A percentile compares a stretch with the other conserved stretches of the same genome.
Evolutionary conservation across 331 rosid species (phyloP).

Genomic region (Rhamnella rubrinervis): DNA sequence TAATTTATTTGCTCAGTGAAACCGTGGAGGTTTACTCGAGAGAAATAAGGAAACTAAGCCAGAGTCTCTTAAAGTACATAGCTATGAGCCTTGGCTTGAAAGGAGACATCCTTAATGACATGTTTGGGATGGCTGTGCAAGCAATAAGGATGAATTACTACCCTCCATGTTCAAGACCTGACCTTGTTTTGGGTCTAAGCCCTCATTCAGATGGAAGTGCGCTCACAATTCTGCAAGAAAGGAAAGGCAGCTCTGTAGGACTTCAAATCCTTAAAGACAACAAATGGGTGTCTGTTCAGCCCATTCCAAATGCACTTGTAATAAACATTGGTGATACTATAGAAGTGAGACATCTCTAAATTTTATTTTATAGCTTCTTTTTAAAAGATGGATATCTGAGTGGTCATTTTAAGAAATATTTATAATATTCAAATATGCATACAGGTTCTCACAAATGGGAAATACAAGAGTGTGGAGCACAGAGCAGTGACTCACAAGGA

Average conservation of each 20-base stretch:
- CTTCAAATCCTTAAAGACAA: slow-evolving; percentile 78
- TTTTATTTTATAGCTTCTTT: not conserved
- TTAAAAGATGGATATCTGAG: not conserved
- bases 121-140: slow-evolving; percentile 88
- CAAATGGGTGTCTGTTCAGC: slow-evolving; percentile 76
- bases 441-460: slow-evolving; percentile 95
- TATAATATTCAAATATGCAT: not conserved
- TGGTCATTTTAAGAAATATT: not conserved
- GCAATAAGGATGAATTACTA: slow-evolving; percentile 96
- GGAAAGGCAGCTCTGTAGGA: slow-evolving; percentile 73
- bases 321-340: slow-evolving; percentile 91
- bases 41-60: slow-evolving; percentile 63
- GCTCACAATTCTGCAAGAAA: slow-evolving; percentile 88
- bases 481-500: slow-evolving; percentile 83
- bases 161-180: slow-evolving; percentile 92
- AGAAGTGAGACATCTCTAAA: slow-evolving; percentile 50
- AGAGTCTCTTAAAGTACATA: slow-evolving; percentile 55
- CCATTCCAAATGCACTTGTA: slow-evolving; percentile 82
- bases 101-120: slow-evolving; percentile 50
- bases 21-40: slow-evolving; percentile 74
- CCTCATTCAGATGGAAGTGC: slow-evolving; percentile 99
- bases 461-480: slow-evolving; percentile 94
- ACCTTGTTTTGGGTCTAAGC: slow-evolving; percentile 96
- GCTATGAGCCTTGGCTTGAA: slow-evolving; percentile 66
- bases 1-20: slow-evolving; percentile 47